Evolutionary conservation across 495 filamentous ascomycete genomes (phyloP).

Genomic region (Talaromyces borbonicus): DNA sequence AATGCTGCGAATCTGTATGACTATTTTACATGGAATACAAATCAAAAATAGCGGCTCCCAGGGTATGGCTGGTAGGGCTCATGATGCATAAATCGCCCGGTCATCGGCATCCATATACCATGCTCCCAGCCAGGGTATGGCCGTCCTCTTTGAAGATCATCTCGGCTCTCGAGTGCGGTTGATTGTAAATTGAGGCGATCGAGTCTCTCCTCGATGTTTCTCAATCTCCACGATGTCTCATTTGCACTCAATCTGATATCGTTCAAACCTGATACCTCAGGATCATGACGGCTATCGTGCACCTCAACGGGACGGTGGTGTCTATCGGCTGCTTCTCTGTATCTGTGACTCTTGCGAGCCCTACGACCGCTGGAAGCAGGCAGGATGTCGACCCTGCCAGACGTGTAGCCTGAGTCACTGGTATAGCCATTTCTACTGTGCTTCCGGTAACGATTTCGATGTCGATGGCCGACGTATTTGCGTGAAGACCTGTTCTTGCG

Average conservation of each 20-base stretch:
- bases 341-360: not conserved
- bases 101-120: not conserved
- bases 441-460: not conserved
- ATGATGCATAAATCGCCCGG: not conserved
- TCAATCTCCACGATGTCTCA: slow-evolving; percentile 1
- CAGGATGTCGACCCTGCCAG: not conserved
- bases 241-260: not conserved
- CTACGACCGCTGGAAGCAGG: slow-evolving; percentile 1
- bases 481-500: not conserved
- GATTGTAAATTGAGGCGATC: not conserved
- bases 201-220: not conserved
- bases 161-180: not conserved
- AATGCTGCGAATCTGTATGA: too few relatives aligned
- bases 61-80: not conserved
- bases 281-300: not conserved
- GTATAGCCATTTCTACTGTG: not conserved
- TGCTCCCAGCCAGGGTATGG: not conserved
- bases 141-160: not conserved
- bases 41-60: slow-evolving; percentile 2
- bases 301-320: not conserved
- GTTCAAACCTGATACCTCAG: not conserved
- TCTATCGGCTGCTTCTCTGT: not conserved
- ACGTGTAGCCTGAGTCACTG: not conserved
- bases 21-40: too few relatives aligned
- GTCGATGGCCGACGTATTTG: not conserved